Percentiles rank a stretch among this genome's conserved stretches.
Evolutionary conservation across 106 monocot genomes (phyloP).

Genomic region (Hemerocallis citrina): DNA sequence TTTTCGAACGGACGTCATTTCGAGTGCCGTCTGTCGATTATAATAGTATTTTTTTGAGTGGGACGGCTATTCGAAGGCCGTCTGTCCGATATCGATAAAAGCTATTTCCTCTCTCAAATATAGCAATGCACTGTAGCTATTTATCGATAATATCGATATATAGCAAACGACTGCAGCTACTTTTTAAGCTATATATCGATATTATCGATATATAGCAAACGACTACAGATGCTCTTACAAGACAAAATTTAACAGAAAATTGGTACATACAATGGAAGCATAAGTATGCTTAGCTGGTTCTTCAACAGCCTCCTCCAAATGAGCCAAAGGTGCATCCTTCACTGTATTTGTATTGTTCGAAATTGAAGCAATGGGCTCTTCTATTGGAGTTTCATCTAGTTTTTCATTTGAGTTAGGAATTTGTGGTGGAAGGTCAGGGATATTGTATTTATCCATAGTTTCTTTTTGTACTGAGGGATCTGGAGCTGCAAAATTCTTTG

Average conservation of each 20-base stretch:
- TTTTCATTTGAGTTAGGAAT: constrained; percentile 25
- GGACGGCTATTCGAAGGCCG: no score
- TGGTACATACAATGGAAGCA: constrained; percentile 62
- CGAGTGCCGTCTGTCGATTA: no score
- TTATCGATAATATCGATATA: no score
- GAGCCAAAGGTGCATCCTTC: constrained; percentile 15
- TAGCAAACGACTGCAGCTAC: no score
- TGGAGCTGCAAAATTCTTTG: constrained; percentile 11
- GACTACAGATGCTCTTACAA: background rate
- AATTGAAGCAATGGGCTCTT: constrained; percentile 33
- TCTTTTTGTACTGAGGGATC: constrained; percentile 29
- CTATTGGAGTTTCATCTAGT: constrained; percentile 35
- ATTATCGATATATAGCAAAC: no score
- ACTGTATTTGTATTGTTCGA: constrained; percentile 15
- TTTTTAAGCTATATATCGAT: no score
- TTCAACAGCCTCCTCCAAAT: constrained; percentile 27
- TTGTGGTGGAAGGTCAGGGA: constrained; percentile 35
- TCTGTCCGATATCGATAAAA: no score
- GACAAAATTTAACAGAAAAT: background rate
- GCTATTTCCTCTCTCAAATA: no score
- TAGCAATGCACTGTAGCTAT: no score
- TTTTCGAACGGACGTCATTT: no score
- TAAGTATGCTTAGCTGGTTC: constrained; percentile 75
- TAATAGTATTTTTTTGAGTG: no score
- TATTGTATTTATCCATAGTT: constrained; percentile 28